Evolutionary conservation across 1,284 basidiomycete species (phyloP).

Genomic region (Sporisorium reilianum): DNA sequence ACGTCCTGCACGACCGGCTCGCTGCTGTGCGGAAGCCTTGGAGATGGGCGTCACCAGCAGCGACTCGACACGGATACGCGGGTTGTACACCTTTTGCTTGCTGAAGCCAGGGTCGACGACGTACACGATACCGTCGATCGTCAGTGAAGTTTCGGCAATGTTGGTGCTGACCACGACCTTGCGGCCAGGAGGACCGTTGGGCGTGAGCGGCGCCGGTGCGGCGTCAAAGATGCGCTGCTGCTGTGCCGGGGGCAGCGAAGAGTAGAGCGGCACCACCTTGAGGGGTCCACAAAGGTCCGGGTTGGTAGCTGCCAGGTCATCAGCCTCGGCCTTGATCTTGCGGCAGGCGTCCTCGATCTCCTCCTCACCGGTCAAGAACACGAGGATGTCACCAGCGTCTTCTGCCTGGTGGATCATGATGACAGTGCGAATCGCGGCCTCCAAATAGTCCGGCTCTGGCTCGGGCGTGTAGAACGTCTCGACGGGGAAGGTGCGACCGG

Average conservation of each 20-base stretch:
- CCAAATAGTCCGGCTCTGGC: conserved; percentile 95
- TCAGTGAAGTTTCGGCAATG: conserved; percentile 96
- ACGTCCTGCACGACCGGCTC: conserved; percentile 94
- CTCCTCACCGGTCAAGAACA: conserved; percentile 98
- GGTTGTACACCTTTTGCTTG: conserved; percentile 97
- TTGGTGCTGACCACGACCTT: conserved; percentile 97
- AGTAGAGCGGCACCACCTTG: conserved; percentile 90
- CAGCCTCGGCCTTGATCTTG: conserved; percentile 84
- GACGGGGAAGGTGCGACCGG: conserved; percentile 94
- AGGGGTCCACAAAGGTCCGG: conserved; percentile 75
- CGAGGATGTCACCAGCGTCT: conserved; percentile 88
- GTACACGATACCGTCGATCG: conserved; percentile 98
- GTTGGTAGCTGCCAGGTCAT: conserved; percentile 59
- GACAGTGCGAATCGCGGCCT: conserved; percentile 95
- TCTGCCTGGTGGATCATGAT: conserved; percentile 98
- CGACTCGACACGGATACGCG: conserved; percentile 93
- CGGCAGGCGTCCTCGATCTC: conserved; percentile 97
- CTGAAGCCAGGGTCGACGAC: conserved; percentile 98
- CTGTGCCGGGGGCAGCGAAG: conserved; percentile 89
- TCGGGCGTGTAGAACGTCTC: conserved; percentile 95
- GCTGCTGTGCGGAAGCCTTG: conserved; percentile 94
- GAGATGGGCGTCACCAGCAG: conserved; percentile 94
- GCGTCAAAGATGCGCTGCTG: conserved; percentile 96
- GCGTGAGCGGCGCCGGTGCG: conserved; percentile 76
- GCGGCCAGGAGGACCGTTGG: conserved; percentile 83